Base-by-base conservation (phyloP, 352 stramenopile genomes). In the Pythium rishiriense region DNA sequence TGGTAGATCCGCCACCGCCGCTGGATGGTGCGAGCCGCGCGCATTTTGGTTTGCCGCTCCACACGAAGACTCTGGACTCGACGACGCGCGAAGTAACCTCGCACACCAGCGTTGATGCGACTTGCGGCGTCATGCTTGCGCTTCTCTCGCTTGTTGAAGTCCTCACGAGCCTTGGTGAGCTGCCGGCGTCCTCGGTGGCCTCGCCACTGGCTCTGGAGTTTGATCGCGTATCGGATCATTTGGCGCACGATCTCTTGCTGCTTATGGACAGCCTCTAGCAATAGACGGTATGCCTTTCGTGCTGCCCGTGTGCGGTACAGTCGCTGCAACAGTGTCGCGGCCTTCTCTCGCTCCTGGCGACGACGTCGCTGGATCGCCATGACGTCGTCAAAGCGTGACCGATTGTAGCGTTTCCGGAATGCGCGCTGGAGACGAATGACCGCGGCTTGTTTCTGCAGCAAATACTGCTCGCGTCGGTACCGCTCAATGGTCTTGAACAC, bases 331-430 rank as follows among this genome's bases (percentile, higher is more conserved):
- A 73, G 62, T 0, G 75, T 74, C 9, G 82, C 85, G 12, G 81
- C 81, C 14, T 85, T 69, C 9, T 69, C 46, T 45, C 81, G 70
- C 59, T 93, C 81, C 48, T 78, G 69, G 14, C 82, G 74, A 0
- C 74, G 78, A 22, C 70, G 74, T 46, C 85, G 74, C 39, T 90
- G 87, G 31, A 91, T 76, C 14, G 73, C 70, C 62, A 91, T 90
- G 54, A 93, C 42, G 37, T 93, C 85, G 46, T 88, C 81, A 37
- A 93, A 78, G 3, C 76, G 74, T n/a, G 81, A 91, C 4, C 85
- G 74, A 37, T 83, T 77, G 62, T 89, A 89, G 4, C 83, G 76
- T 19, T 74, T 72, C 7, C 81, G 82, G 31, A 88, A 93, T 21
- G 63, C 73, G 2, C 72, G 68, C 49, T 93, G 85, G 10, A 93